These are phyloP conservation scores for Coniochaeta sp. DNA, from an alignment of 2,329 filamentous ascomycete species.

Conservation along the genomic window DNA sequence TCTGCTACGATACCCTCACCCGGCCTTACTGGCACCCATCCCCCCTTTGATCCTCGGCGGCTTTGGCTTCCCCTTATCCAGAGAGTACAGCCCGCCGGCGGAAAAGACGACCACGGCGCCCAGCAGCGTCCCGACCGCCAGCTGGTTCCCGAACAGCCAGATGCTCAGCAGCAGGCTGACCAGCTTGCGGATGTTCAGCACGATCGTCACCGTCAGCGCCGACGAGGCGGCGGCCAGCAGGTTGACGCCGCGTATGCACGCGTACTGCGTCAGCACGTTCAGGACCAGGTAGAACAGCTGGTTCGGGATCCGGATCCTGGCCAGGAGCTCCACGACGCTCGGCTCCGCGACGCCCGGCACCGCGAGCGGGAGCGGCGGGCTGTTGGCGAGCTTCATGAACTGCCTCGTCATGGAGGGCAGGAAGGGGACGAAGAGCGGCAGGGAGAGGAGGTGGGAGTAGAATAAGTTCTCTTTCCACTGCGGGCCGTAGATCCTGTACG, in stretches of 20 bases:
- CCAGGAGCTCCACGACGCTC: slow-evolving; percentile 28
- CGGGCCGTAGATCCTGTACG: slow-evolving; percentile 77
- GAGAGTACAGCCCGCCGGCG: slow-evolving; percentile 83
- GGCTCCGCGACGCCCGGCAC: slow-evolving; percentile 22
- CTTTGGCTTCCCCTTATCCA: slow-evolving; percentile 49
- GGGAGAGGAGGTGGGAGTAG: slow-evolving; percentile 73
- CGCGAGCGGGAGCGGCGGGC: slow-evolving; percentile 49
- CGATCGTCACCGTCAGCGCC: slow-evolving; percentile 91
- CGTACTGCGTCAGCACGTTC: slow-evolving; percentile 85
- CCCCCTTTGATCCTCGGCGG: slow-evolving; percentile 9
- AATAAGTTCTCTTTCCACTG: slow-evolving; percentile 96
- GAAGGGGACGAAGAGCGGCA: slow-evolving; percentile 71
- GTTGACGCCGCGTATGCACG: slow-evolving; percentile 94
- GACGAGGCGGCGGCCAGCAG: slow-evolving; percentile 83
- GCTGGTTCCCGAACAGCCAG: slow-evolving; percentile 82
- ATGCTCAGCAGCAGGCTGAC: slow-evolving; percentile 88
- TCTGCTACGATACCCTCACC: not conserved
- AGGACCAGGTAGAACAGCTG: slow-evolving; percentile 64
- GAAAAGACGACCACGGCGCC: slow-evolving; percentile 84
- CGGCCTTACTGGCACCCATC: not conserved
- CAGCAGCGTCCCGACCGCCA: slow-evolving; percentile 68
- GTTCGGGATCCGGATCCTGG: slow-evolving; percentile 47
- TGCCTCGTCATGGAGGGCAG: slow-evolving; percentile 57
- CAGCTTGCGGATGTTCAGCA: slow-evolving; percentile 90
- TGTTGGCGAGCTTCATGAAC: slow-evolving; percentile 55